A percentile compares a stretch with the other conserved stretches of the same genome.
Conservation (phyloP, 129 eudicot genomes). For the Cynara cardunculus region DNA sequence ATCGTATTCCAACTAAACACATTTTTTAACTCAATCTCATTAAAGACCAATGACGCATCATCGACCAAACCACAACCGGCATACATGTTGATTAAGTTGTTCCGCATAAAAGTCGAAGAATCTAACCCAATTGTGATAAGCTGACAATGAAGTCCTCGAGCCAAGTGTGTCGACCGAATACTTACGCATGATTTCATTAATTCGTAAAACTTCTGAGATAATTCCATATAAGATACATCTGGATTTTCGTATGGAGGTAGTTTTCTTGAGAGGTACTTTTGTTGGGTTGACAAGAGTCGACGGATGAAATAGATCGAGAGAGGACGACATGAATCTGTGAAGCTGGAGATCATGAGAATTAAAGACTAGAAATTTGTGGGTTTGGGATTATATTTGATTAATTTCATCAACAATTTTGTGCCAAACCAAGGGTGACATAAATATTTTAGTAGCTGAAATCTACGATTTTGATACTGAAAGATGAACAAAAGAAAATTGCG, state of each 20-base stretch:
- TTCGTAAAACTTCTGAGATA: conserved; percentile 39
- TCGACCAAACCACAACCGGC: conserved; percentile 37
- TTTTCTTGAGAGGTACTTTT: not conserved
- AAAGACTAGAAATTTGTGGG: not conserved
- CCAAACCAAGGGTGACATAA: not conserved
- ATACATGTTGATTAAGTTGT: conserved; percentile 43
- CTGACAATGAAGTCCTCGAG: conserved; percentile 42
- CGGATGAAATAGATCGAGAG: conserved; percentile 9
- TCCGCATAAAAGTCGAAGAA: conserved; percentile 40
- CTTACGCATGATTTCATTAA: conserved; percentile 27
- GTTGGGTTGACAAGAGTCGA: conserved; percentile 35
- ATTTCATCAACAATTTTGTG: conserved; percentile 12
- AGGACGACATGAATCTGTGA: conserved; percentile 30
- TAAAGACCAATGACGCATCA: conserved; percentile 43
- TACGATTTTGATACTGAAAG: not conserved
- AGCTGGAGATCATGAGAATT: conserved; percentile 29
- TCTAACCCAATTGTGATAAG: conserved; percentile 35
- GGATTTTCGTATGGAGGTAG: not conserved
- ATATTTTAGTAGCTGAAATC: not conserved
- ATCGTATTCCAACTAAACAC: conserved; percentile 54
- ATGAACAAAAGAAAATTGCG: not conserved
- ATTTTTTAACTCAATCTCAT: conserved; percentile 28
- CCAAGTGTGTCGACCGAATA: conserved; percentile 17
- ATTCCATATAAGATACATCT: conserved; percentile 30
- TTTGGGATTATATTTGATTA: conserved; percentile 17